Base-by-base conservation (phyloP, 2,329 filamentous ascomycete species). In the Fusarium heterosporum region DNA sequence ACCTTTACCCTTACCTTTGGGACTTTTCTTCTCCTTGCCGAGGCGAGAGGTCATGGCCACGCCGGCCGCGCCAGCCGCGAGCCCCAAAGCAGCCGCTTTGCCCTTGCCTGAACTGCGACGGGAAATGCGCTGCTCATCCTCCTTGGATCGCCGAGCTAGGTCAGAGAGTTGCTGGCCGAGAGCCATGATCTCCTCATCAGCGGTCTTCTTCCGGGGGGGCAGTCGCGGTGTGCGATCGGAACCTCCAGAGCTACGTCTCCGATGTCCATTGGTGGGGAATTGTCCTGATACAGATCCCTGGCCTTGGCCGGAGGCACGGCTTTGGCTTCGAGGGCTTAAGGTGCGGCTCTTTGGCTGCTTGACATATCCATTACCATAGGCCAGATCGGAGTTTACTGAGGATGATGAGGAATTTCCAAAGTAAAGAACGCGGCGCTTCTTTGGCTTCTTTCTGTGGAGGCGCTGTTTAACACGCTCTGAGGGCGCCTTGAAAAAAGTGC, bases 361-460 rank as follows among this genome's bases (percentile, higher is more conserved):
- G 45, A 86, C 79, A 65, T 84, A 89, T 16, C 87, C 89, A 54
- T 79, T 83, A 11, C 89, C 89, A 73, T 91, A 92, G 11, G 89
- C 89, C 61, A 92, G 78, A 73, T 92, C 90, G 19, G 85, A 87
- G 75, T 90, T 88, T 54, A 90, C 81, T 1, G 88, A 90, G 1
- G 88, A 90, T 3, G 87, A 89, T 2, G 89, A 91, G 3, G 86
- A 89, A 70, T 89, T 90, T 54, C 75, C 82, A 69, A 88, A 84
- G 56, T 83, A 84, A 40, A 89, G 82, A 52, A 90, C 83, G 58
- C 87, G 83, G 38, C 82, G 81, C 66, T 79, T 82, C 66, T 81
- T 82, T 55, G 81, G 82, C 67, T 77, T 77, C 54, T 77, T 78
- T 55, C 76, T 79, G 39, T 76, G 76, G 6, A 71, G 73, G 25